Evolutionary conservation across 2,329 filamentous ascomycete species (phyloP), one percentile per base, ranked within the genome.

Genomic region (Rhynchosporium graminicola): DNA sequence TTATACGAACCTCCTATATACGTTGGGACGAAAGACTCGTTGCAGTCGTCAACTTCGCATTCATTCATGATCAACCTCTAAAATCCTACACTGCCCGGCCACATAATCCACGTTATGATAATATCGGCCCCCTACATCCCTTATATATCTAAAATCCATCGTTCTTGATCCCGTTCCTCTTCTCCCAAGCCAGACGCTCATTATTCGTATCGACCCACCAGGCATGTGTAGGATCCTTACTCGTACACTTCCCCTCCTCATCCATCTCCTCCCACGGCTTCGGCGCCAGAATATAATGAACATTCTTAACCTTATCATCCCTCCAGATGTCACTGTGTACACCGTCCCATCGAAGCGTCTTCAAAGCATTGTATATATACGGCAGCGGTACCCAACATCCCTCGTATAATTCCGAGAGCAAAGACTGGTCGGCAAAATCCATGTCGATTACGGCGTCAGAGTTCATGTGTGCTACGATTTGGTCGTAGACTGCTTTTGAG

Each of bases 341-440:
- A 12, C 76, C 78, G 15, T 76, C 69, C 76, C 79, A 79, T 15
- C 82, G 75, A 76, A 87, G 64, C 15, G 85, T 86, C 79, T 87
- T 87, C 65, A 87, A 78, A 9, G 83, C 85, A 67, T 87, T 87
- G 73, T 87, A 87, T 13, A 80, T 75, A 68, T 87, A 87, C 1
- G 84, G 83, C 68, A 87, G 76, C 5, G 81, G 72, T 12, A 83
- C 80, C 85, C 85, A 87, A 40, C 82, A 77, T 40, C 77, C 80
- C 10, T 73, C 73, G 74, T 83, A 87, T 28, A 86, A 74, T 55
- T 82, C 80, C 3, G 81, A 80, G 26, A 87, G 77, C 54, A 87
- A 76, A 38, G 78, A 80, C 75, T 87, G 85, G 70, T 87, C 85
- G 36, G 84, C 80, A 66, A 87, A 87, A 66, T 81, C 80, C 76